Evolutionary conservation across 345 rosid species (phyloP).

Genomic region (Nasturtium officinale): DNA sequence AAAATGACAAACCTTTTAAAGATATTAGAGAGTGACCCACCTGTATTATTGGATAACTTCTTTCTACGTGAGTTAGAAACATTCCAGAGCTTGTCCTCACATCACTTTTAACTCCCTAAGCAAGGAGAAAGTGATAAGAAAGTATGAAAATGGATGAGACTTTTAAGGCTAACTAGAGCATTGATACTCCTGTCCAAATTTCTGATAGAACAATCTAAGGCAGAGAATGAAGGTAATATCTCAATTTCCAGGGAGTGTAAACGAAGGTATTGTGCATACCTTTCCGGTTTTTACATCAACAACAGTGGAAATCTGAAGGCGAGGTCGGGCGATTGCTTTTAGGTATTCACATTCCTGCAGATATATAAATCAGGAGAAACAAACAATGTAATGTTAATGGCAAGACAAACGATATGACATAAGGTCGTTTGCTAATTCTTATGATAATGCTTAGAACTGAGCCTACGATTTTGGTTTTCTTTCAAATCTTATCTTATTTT

Average conservation of each 20-base stretch:
- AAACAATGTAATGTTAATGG: background rate
- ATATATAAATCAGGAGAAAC: conserved; percentile 15
- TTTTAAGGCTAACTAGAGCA: background rate
- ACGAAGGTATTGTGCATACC: conserved; percentile 48
- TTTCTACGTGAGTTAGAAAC: conserved; percentile 77
- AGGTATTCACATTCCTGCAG: conserved; percentile 96
- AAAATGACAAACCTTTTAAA: background rate
- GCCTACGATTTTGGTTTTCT: background rate
- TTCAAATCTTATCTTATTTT: background rate
- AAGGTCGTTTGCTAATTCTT: background rate
- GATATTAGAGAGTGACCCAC: conserved; percentile 44
- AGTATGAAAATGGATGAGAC: background rate
- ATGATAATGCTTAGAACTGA: background rate
- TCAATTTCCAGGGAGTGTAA: conserved; percentile 2
- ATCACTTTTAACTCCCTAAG: conserved; percentile 81
- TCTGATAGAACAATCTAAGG: conserved; percentile 3
- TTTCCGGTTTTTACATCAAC: conserved; percentile 91
- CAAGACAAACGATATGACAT: background rate
- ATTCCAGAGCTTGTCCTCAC: conserved; percentile 98
- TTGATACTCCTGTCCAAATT: background rate
- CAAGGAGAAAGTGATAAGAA: background rate
- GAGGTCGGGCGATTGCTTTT: conserved; percentile 74
- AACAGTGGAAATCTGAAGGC: conserved; percentile 80
- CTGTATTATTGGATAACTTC: conserved; percentile 78
- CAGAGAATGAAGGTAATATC: conserved; percentile 3